These are phyloP conservation scores for Myrmaecium sp. DNA, from an alignment of 2,329 filamentous ascomycete species.

Conservation along the genomic window DNA sequence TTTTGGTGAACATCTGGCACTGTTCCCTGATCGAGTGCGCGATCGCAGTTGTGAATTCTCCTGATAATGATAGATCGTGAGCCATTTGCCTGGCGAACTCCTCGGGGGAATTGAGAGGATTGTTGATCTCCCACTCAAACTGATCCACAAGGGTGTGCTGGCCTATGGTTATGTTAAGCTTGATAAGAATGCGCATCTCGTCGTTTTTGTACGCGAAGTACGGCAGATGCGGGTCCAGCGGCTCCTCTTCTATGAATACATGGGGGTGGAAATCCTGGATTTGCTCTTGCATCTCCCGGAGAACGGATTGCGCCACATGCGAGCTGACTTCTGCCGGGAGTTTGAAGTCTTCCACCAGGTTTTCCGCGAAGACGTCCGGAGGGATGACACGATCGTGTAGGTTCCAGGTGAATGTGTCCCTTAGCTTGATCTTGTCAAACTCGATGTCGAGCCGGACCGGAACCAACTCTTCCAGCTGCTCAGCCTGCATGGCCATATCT, in stretches of 20 bases:
- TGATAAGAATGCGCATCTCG: constrained; percentile 92
- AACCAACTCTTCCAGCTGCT: constrained; percentile 80
- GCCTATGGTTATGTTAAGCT: constrained; percentile 94
- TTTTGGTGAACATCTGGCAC: constrained; percentile 82
- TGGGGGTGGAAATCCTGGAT: constrained; percentile 87
- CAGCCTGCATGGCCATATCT: constrained; percentile 68
- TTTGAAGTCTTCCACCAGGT: constrained; percentile 70
- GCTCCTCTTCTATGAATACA: constrained; percentile 75
- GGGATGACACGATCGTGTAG: constrained; percentile 74
- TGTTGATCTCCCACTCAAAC: constrained; percentile 98
- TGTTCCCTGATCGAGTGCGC: constrained; percentile 96
- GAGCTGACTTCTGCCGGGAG: constrained; percentile 51
- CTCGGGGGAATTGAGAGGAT: constrained; percentile 81
- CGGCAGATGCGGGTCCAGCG: constrained; percentile 74
- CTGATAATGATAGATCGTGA: constrained; percentile 73
- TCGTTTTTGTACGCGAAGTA: constrained; percentile 96
- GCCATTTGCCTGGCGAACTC: constrained; percentile 86
- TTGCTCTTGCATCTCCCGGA: constrained; percentile 69
- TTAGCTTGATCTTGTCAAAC: constrained; percentile 84
- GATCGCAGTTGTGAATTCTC: constrained; percentile 94
- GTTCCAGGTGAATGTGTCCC: constrained; percentile 98
- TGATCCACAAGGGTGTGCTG: constrained; percentile 88
- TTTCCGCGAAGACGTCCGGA: constrained; percentile 69
- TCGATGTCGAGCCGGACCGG: constrained; percentile 87
- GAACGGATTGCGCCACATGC: constrained; percentile 47